phyloP scores from a whole-genome alignment of 306 rosid genomes.

The Phaseolus lunatus region DNA sequence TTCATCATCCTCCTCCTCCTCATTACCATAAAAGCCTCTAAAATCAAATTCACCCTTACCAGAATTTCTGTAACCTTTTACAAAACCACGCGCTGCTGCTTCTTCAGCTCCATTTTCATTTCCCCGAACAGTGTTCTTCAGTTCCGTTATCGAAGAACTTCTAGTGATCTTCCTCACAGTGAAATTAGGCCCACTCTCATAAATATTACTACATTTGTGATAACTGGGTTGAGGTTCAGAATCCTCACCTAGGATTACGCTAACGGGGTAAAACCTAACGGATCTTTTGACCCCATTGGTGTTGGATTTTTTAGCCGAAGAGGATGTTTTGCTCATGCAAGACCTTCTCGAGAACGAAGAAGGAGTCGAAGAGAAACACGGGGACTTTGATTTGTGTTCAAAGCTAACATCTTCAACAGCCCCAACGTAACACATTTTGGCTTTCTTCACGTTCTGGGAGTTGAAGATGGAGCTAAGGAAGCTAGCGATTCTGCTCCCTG shows the following conservation, averaged over 20 bases:
- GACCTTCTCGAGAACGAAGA: constrained; percentile 64
- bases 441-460: constrained; percentile 70
- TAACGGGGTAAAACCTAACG: constrained; percentile 65
- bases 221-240: constrained; percentile 41
- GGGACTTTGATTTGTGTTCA: constrained; percentile 57
- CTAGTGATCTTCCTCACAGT: constrained; percentile 43
- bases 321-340: constrained; percentile 63
- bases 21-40: constrained; percentile 49
- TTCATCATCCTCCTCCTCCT: constrained; percentile 44
- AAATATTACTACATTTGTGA: constrained; percentile 41
- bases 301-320: constrained; percentile 52
- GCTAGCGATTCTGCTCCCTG: constrained; percentile 61
- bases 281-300: constrained; percentile 57
- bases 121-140: constrained; percentile 16
- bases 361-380: constrained; percentile 54
- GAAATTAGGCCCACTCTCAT: constrained; percentile 54
- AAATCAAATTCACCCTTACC: constrained; percentile 35
- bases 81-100: constrained; percentile 28
- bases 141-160: constrained; percentile 41
- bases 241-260: constrained; percentile 69
- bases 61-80: neutral
- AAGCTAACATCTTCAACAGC: constrained; percentile 68
- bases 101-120: constrained; percentile 35
- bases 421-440: constrained; percentile 78
- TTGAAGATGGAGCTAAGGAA: constrained; percentile 73